phyloP scores from a whole-genome alignment of 768 basidiomycete species.

The Asterophora lycoperdoides region DNA sequence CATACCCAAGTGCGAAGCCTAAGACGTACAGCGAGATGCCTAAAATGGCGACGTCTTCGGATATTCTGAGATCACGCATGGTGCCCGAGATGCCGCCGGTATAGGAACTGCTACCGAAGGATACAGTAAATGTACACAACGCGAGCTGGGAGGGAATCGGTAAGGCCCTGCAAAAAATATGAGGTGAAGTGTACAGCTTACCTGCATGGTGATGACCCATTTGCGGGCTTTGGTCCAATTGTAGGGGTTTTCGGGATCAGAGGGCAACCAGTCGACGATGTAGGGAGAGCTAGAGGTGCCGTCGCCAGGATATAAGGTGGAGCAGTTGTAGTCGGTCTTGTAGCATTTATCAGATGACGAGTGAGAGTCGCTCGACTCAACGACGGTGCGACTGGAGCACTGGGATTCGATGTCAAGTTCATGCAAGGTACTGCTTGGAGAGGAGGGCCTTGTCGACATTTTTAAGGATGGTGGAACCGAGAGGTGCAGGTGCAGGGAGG shows the following conservation, averaged over 20 bases:
- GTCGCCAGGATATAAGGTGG: constrained; percentile 34
- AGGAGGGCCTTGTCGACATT: constrained; percentile 13
- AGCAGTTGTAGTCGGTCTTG: background rate
- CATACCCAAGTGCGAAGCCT: constrained; percentile 56
- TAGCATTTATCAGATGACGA: constrained; percentile 1
- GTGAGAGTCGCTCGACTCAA: background rate
- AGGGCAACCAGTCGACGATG: constrained; percentile 48
- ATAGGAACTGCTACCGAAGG: constrained; percentile 57
- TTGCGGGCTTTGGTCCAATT: constrained; percentile 46
- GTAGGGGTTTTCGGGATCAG: constrained; percentile 53
- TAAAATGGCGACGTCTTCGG: constrained; percentile 49
- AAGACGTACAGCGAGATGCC: constrained; percentile 62
- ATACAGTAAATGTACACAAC: constrained; percentile 50
- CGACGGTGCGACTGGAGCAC: constrained; percentile 6
- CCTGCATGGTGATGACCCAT: constrained; percentile 55
- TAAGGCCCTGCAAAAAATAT: constrained; percentile 1
- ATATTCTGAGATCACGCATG: constrained; percentile 42
- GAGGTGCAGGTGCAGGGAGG: background rate
- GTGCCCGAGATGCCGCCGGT: constrained; percentile 46
- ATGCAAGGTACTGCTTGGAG: constrained; percentile 19
- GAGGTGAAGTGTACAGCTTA: constrained; percentile 14
- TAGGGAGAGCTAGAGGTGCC: constrained; percentile 48
- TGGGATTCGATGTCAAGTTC: constrained; percentile 16
- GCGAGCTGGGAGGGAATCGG: constrained; percentile 34
- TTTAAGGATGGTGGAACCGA: background rate